Base-by-base conservation (phyloP, 306 rosid genomes). In the Dryas drummondii region DNA sequence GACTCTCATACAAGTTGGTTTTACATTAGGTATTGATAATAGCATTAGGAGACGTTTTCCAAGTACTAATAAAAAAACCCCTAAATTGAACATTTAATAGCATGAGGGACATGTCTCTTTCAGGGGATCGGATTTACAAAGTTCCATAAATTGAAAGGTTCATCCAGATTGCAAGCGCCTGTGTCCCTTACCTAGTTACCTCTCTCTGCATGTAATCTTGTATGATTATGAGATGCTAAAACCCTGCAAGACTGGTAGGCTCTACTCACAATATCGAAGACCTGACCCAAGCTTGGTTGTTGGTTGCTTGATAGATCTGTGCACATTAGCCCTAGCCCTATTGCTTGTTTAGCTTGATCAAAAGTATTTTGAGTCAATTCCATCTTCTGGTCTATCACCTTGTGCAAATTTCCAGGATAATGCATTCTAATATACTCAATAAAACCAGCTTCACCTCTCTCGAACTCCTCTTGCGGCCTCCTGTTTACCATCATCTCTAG, bases 261-360 rank as follows among this genome's bases (percentile, higher is more conserved):
- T 83, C 66, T 81, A 51, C 84, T 82, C 42, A 85, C 53, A 42
- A 71, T 72, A 45, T 82, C 80, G 13, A 61, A 76, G 51, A 91
- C 73, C 66, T 77, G 26, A 1, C 46, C 73, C 57, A 87, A 73
- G 53, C 74, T 78, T 63, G 69, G 84, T 9, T 82, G 79, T 50
- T 72, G 78, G 66, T 46, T 65, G 53, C 78, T 76, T 75, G 88
- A 80, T 78, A 74, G 70, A 6, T 88, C 85, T 45, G 86, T 79
- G 86, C 91, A 87, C 88, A 73, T 70, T 72, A 88, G 51, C 68
- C 88, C 90, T 1, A 91, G 49, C 59, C 81, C 72, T 45, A 88
- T 47, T 48, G 56, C 77, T 52, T 78, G 76, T 76, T 73, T 79
- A 51, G 80, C 80, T 79, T 82, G 91, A 74, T 84, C 71, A 19